Evolutionary conservation across 768 basidiomycete genomes (phyloP).

Genomic region (Sistotremastrum suecicum): DNA sequence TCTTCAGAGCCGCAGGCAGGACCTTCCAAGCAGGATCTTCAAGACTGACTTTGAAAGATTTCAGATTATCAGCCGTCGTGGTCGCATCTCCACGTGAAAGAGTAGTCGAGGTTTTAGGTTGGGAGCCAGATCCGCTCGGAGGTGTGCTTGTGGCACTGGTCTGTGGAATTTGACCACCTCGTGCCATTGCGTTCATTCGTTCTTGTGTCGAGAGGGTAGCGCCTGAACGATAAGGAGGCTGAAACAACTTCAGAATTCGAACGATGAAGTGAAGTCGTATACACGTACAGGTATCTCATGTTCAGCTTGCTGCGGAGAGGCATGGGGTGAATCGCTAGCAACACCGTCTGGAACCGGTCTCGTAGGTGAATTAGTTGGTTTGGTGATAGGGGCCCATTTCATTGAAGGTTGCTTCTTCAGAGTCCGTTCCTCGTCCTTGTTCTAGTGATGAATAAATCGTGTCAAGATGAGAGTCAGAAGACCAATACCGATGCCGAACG

Average conservation of each 20-base stretch:
- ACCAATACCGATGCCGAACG: no score
- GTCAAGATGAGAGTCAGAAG: not conserved
- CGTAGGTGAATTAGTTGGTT: constrained; percentile 69
- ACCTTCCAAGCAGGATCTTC: constrained; percentile 99
- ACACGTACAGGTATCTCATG: constrained; percentile 32
- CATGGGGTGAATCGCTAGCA: constrained; percentile 52
- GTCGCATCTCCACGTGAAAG: constrained; percentile 1
- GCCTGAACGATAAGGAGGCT: not conserved
- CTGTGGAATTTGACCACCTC: not conserved
- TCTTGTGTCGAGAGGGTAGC: not conserved
- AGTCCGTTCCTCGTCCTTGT: constrained; percentile 24
- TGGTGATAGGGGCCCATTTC: constrained; percentile 77
- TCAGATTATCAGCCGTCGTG: constrained; percentile 39
- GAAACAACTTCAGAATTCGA: not conserved
- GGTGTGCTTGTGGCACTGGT: not conserved
- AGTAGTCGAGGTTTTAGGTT: constrained; percentile 12
- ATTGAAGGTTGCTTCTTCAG: constrained; percentile 68
- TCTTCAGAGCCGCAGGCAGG: constrained; percentile 92
- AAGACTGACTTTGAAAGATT: constrained; percentile 93
- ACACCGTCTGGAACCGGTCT: constrained; percentile 37
- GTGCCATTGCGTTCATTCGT: not conserved
- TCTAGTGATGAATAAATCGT: constrained; percentile 10
- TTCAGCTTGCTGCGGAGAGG: constrained; percentile 66
- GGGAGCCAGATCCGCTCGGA: not conserved
- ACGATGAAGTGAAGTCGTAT: not conserved